A percentile compares a stretch with the other conserved stretches of the same genome.
Evolutionary conservation across 768 basidiomycete genomes (phyloP).

Genomic region (Amanita exitialis): DNA sequence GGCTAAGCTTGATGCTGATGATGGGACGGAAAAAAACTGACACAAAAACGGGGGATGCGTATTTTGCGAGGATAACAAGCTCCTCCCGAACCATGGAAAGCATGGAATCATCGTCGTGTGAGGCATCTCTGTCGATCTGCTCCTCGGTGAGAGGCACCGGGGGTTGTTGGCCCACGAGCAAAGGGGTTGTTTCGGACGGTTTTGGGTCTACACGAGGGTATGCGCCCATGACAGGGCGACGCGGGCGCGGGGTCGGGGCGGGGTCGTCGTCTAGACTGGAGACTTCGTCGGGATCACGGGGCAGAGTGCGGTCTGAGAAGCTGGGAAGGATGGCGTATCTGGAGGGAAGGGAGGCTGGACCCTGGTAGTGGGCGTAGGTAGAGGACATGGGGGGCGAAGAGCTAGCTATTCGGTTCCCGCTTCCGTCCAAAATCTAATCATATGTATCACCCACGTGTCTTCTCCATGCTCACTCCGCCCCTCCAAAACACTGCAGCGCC

Average conservation of each 20-base stretch:
- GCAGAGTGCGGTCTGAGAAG: conserved; percentile 19
- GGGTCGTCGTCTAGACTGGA: conserved; percentile 16
- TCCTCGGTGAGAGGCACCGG: conserved; percentile 52
- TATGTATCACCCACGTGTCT: no score
- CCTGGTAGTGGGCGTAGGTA: conserved; percentile 46
- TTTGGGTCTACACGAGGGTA: conserved; percentile 10
- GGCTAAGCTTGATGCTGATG: neutral
- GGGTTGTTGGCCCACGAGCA: conserved; percentile 29
- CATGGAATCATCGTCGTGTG: conserved; percentile 20
- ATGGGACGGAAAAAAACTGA: conserved; percentile 21
- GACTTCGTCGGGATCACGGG: conserved; percentile 7
- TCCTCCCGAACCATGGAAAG: conserved; percentile 45
- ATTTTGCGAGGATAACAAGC: conserved; percentile 43
- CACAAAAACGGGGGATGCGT: conserved; percentile 67
- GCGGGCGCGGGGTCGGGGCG: conserved; percentile 18
- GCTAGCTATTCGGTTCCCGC: no score
- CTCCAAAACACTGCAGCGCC: conserved; percentile 44
- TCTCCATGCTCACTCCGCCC: conserved; percentile 29
- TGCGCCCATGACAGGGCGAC: conserved; percentile 14
- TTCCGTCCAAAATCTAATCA: no score
- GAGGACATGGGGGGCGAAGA: conserved; percentile 21
- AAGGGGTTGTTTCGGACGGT: conserved; percentile 44
- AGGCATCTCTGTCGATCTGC: conserved; percentile 24
- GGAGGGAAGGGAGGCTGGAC: conserved; percentile 50
- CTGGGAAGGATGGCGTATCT: conserved; percentile 57